Evolutionary conservation across 768 basidiomycete genomes (phyloP).

Genomic region (Lentinula aciculospora): DNA sequence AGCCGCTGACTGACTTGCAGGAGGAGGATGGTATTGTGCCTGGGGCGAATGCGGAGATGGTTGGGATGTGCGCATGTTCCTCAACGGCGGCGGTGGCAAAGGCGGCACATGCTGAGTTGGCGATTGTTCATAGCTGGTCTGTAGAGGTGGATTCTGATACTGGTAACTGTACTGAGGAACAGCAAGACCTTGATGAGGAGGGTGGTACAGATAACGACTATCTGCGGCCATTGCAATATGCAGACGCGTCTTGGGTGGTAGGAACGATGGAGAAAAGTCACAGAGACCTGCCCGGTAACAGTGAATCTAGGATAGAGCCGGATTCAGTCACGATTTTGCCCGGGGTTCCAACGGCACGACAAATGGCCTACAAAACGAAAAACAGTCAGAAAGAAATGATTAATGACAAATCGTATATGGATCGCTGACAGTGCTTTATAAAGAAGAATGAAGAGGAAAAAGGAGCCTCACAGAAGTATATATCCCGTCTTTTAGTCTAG

Average conservation of each 20-base stretch:
- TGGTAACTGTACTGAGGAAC: slow-evolving; percentile 46
- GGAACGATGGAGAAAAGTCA: neutral
- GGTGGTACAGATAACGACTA: slow-evolving; percentile 51
- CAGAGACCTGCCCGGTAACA: neutral
- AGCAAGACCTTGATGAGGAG: slow-evolving; percentile 32
- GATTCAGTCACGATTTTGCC: neutral
- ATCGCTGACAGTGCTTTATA: neutral
- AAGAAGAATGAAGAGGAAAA: neutral
- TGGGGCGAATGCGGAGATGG: slow-evolving; percentile 10
- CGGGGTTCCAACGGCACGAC: neutral
- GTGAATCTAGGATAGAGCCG: neutral
- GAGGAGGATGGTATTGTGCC: slow-evolving; percentile 18
- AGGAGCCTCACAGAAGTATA: neutral
- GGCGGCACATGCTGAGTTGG: slow-evolving; percentile 8
- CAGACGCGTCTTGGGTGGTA: neutral
- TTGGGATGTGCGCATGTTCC: neutral
- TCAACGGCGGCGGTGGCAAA: slow-evolving; percentile 16
- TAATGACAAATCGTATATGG: neutral
- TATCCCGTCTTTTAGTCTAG: neutral
- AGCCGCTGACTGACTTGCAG: slow-evolving; percentile 1
- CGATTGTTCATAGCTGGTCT: neutral
- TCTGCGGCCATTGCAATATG: slow-evolving; percentile 38
- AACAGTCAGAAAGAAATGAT: neutral
- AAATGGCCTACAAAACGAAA: neutral
- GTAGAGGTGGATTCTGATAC: slow-evolving; percentile 25